Percentiles rank a stretch among this genome's conserved stretches.
Conservation (phyloP, 257 asterid species). For the Striga asiatica region DNA sequence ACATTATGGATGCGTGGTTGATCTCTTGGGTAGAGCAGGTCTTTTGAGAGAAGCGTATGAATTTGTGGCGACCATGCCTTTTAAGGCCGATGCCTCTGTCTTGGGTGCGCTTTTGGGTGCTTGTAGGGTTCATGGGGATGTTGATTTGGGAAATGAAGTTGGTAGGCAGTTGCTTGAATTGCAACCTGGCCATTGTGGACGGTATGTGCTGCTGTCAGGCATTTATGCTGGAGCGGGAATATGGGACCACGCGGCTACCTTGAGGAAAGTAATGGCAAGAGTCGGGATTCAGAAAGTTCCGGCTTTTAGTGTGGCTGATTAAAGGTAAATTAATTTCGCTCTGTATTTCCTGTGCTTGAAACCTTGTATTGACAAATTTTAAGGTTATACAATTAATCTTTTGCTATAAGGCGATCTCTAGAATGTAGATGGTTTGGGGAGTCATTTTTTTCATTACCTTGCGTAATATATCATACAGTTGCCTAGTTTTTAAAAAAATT, state of each 20-base stretch:
- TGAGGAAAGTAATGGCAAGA: conserved; percentile 53
- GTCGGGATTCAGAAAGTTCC: conserved; percentile 68
- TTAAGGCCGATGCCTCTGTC: conserved; percentile 69
- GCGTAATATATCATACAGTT: too few species aligned
- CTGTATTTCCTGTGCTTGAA: too few species aligned
- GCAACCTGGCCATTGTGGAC: conserved; percentile 58
- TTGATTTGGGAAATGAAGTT: conserved; percentile 58
- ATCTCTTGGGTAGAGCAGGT: conserved; percentile 79
- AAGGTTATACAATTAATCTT: too few species aligned
- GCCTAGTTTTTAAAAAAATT: too few species aligned
- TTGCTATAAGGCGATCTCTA: too few species aligned
- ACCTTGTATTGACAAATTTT: too few species aligned
- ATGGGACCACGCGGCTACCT: conserved; percentile 65
- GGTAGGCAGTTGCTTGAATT: conserved; percentile 42
- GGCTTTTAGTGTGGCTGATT: conserved; percentile 44
- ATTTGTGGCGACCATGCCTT: conserved; percentile 56
- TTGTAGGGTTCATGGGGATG: conserved; percentile 63
- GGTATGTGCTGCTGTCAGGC: conserved; percentile 55
- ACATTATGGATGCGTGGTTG: conserved; percentile 86
- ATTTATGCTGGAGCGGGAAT: conserved; percentile 64
- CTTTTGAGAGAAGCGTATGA: conserved; percentile 56
- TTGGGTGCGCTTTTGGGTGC: conserved; percentile 79
- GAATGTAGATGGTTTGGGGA: too few species aligned
- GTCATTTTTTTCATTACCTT: too few species aligned
- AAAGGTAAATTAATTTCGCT: too few species aligned